These are phyloP conservation scores for Paramyrothecium roridum DNA, from an alignment of 2,329 filamentous ascomycete genomes.

Conservation along the genomic window DNA sequence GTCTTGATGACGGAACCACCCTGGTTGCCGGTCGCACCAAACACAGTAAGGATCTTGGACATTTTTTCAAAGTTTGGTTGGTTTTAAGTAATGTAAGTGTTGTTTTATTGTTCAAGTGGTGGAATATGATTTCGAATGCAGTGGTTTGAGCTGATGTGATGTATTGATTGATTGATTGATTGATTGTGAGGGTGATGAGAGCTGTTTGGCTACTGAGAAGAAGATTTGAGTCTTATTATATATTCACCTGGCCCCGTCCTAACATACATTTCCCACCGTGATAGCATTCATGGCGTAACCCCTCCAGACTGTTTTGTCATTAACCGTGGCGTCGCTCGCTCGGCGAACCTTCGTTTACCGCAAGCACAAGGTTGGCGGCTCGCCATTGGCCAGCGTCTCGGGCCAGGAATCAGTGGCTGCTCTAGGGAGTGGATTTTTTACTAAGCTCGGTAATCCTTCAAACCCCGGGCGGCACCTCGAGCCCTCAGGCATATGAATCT, in stretches of 20 bases:
- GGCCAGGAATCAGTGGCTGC: neutral
- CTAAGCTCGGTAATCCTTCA: neutral
- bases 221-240: no score
- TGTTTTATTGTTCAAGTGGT: neutral
- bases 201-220: neutral
- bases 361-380: neutral
- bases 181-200: no score
- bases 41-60: slow-evolving; percentile 40
- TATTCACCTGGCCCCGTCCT: no score
- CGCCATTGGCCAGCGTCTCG: neutral
- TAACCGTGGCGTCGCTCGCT: neutral
- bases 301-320: neutral
- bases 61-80: slow-evolving; percentile 12
- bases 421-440: neutral
- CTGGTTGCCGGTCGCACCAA: slow-evolving; percentile 47
- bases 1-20: slow-evolving; percentile 42
- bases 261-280: no score
- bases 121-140: neutral
- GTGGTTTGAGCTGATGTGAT: neutral
- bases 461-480: neutral
- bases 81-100: neutral
- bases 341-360: neutral
- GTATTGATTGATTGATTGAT: neutral
- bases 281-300: neutral
- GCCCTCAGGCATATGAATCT: neutral